Evolutionary conservation across 805 yeast species (phyloP).

Genomic region (Saccharomycopsis sp.): DNA sequence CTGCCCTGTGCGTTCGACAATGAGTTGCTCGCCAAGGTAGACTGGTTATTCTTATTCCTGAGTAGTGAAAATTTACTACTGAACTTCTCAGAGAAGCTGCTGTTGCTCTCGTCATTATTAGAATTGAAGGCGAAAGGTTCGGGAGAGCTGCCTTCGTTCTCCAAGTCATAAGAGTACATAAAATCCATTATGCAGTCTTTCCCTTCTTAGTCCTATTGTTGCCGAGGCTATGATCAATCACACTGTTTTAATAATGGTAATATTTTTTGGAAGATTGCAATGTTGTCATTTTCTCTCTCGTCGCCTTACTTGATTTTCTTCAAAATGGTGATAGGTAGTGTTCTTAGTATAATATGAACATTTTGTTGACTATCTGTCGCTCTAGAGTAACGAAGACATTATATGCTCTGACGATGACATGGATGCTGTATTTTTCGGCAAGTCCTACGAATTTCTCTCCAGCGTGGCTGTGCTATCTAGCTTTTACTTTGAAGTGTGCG

Average conservation of each 20-base stretch:
- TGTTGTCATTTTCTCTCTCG: neutral
- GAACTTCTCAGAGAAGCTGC: conserved; percentile 6
- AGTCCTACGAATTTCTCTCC: no score
- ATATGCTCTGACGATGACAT: no score
- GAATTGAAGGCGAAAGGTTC: neutral
- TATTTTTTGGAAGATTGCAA: neutral
- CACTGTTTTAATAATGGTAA: neutral
- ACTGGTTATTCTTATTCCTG: neutral
- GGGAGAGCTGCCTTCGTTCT: neutral
- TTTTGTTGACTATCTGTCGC: no score
- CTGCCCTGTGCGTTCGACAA: neutral
- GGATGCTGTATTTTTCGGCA: no score
- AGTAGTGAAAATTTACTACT: conserved; percentile 8
- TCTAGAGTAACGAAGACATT: no score
- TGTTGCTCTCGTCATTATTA: neutral
- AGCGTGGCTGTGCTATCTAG: no score
- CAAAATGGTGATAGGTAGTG: neutral
- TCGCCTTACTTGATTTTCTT: neutral
- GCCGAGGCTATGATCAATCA: neutral
- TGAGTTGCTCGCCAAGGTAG: neutral
- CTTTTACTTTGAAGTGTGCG: no score
- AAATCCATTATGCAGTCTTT: conserved; percentile 13
- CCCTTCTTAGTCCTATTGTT: neutral
- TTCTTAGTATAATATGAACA: neutral
- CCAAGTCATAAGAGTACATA: conserved; percentile 15